Base-by-base conservation (phyloP, 2,329 filamentous ascomycete species). In the Claviceps sp. region DNA sequence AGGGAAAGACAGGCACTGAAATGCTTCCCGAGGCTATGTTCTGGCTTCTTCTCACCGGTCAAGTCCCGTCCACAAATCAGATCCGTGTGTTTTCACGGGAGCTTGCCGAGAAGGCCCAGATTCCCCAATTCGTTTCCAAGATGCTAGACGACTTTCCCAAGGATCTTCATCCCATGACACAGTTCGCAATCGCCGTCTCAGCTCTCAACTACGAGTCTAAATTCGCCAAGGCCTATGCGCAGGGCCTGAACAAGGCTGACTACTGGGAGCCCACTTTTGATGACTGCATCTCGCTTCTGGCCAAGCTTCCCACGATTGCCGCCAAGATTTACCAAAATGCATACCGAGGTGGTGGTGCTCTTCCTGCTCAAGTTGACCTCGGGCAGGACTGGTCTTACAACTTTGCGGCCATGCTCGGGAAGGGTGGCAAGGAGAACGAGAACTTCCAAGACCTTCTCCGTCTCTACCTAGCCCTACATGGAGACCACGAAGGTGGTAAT, bases 21-120 rank as follows among this genome's bases (percentile, higher is more conserved):
- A 98, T 97, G 93, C 80, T 97, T 13, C 93, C 93, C 47, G 93
- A 98, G 72, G 84, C 91, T 69, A 98, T 98, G 93, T 98, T 98
- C 78, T 98, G 93, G 93, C 82, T 97, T 43, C 82, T 98, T 49
- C 77, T 98, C 60, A 98, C 93, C 10, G 93, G 93, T 54, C 79
- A 94, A 70, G 87, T 97, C 22, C 93, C 93, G 24, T 87, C 86
- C 1, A 85, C 83, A 22, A 73, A 74, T 56, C 93, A 98, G 70
- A 81, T 93, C 56, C 87, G 91, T 62, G 75, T 72, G 45, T 82
- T 98, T 61, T 95, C 89, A 47, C 81, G 84, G 54, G 85, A 97
- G 68, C 77, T 97, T 24, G 93, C 93, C 50, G 85, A 90, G 67
- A 84, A 96, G 72, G 85, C 87, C 22, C 74, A 80, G 61, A 80